Conservation (phyloP, 805 yeast genomes). For the Ogataea naganishii region DNA sequence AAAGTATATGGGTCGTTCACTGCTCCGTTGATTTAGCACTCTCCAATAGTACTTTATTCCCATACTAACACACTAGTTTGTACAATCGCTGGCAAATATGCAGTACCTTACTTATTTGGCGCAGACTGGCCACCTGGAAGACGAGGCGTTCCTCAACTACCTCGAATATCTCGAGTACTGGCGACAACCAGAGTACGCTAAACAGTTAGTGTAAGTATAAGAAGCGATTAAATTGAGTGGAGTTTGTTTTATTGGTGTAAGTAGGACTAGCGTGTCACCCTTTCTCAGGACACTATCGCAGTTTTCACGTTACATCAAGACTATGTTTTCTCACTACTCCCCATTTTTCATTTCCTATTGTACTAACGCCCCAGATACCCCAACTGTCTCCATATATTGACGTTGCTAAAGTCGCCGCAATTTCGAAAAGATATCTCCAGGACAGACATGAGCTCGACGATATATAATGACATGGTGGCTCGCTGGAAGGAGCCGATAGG, state of each 20-base stretch:
- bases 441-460: constrained; percentile 45
- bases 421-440: constrained; percentile 49
- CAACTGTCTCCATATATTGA: constrained; percentile 74
- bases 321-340: not conserved
- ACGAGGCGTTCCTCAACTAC: constrained; percentile 65
- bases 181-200: constrained; percentile 64
- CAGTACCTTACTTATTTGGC: constrained; percentile 83
- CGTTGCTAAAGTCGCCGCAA: constrained; percentile 44
- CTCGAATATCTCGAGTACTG: constrained; percentile 80
- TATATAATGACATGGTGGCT: constrained; percentile 71
- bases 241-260: too few species aligned
- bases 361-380: constrained; percentile 46
- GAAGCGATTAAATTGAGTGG: too few species aligned
- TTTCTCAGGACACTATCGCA: too few species aligned
- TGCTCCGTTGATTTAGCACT: too few species aligned
- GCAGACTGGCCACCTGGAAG: constrained; percentile 69
- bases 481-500: constrained; percentile 53
- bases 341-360: not conserved
- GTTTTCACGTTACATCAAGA: too few species aligned
- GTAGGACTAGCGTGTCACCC: too few species aligned
- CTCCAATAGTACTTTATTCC: constrained; percentile 3
- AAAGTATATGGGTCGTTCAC: not conserved
- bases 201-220: constrained; percentile 43
- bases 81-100: constrained; percentile 84
- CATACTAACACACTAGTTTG: constrained; percentile 40